phyloP scores from a whole-genome alignment of 176 grass and related monocot genomes.

The Oryza punctata region DNA sequence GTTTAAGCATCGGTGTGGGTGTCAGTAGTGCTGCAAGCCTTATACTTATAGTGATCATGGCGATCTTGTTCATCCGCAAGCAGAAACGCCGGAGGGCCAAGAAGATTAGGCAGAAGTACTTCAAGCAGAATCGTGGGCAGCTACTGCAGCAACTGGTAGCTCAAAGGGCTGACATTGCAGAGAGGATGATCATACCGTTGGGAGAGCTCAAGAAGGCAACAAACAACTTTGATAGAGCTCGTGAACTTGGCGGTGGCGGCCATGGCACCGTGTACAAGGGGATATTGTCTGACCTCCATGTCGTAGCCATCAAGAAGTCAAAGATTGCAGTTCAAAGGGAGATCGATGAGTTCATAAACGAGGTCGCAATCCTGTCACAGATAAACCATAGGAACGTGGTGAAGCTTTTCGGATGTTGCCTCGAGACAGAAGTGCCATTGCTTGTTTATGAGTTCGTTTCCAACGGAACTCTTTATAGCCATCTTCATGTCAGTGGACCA shows the following conservation, averaged over 20 bases:
- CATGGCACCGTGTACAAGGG: background rate
- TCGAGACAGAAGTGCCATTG: slow-evolving; percentile 16
- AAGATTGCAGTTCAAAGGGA: background rate
- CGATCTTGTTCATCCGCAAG: background rate
- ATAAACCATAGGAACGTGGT: slow-evolving; percentile 14
- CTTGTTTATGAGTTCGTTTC: slow-evolving; percentile 4
- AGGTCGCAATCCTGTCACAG: background rate
- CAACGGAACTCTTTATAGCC: background rate
- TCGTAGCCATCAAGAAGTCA: background rate
- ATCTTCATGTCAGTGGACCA: background rate
- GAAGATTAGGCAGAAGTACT: background rate
- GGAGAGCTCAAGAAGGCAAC: slow-evolving; percentile 14
- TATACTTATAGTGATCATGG: background rate
- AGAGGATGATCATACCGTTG: slow-evolving; percentile 2
- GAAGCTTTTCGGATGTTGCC: slow-evolving; percentile 24
- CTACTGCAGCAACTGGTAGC: background rate
- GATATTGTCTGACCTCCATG: background rate
- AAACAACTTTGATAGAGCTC: background rate
- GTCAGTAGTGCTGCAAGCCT: background rate
- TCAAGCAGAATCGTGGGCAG: background rate
- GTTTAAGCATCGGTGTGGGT: slow-evolving; percentile 16
- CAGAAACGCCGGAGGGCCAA: background rate
- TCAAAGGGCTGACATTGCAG: background rate
- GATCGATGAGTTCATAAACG: background rate
- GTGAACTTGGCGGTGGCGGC: background rate